Conservation (phyloP, 768 basidiomycete genomes). For the Leucosporidium yakuticum region DNA sequence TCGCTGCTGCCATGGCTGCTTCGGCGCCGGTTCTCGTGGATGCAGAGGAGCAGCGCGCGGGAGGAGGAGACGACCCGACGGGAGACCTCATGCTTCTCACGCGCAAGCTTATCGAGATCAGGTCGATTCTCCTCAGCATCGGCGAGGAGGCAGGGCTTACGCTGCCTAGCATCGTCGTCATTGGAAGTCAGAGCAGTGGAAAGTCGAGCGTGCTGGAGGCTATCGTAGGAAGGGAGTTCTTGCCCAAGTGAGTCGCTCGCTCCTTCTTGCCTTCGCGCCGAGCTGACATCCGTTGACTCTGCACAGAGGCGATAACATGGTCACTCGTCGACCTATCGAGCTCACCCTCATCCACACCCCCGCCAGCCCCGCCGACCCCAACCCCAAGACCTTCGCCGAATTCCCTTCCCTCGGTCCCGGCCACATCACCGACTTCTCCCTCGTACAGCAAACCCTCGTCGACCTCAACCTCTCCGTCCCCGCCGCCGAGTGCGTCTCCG, state of each 20-base stretch:
- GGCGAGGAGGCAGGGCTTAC: constrained; percentile 93
- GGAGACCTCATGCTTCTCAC: constrained; percentile 92
- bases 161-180: constrained; percentile 93
- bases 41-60: constrained; percentile 28
- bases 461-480: constrained; percentile 94
- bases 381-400: constrained; percentile 74
- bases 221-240: constrained; percentile 93
- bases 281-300: neutral
- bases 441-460: constrained; percentile 84
- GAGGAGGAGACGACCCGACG: constrained; percentile 46
- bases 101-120: constrained; percentile 88
- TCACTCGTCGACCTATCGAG: constrained; percentile 95
- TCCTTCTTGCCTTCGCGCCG: neutral
- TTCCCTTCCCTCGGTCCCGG: constrained; percentile 81
- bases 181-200: constrained; percentile 96
- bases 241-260: constrained; percentile 76
- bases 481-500: constrained; percentile 80
- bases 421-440: constrained; percentile 81
- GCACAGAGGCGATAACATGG: constrained; percentile 94
- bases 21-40: constrained; percentile 11
- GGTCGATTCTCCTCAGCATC: constrained; percentile 87
- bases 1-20: constrained; percentile 19
- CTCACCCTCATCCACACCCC: constrained; percentile 93
- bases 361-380: constrained; percentile 51
- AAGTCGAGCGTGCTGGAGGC: constrained; percentile 97